Evolutionary conservation across 148 eudicot genomes (phyloP).

Genomic region (Rhododendron mucronatum): DNA sequence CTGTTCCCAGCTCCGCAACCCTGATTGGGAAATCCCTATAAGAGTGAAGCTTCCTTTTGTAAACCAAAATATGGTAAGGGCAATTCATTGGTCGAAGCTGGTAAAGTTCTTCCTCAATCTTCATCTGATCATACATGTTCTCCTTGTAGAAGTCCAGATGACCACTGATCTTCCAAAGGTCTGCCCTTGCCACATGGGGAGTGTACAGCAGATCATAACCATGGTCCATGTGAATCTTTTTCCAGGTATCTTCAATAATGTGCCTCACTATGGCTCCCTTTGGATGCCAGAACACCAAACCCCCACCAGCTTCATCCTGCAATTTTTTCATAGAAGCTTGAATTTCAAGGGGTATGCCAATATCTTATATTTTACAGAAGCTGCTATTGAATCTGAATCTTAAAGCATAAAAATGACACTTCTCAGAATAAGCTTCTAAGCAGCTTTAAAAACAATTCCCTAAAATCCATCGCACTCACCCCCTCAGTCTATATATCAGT

Average conservation of each 20-base stretch:
- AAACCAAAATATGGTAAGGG: conserved; percentile 91
- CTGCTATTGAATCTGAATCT: not conserved
- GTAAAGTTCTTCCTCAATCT: conserved; percentile 89
- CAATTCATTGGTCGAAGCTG: conserved; percentile 99
- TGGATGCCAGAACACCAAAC: conserved; percentile 99
- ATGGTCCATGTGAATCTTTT: conserved; percentile 71
- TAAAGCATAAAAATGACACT: not conserved
- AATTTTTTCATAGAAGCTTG: conserved; percentile 12
- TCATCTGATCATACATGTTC: conserved; percentile 96
- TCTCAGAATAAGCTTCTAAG: not conserved
- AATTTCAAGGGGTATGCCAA: not conserved
- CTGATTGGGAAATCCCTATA: conserved; percentile 91
- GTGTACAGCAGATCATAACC: conserved; percentile 91
- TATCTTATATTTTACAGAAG: not conserved
- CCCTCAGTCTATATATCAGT: not conserved
- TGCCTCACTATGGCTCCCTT: conserved; percentile 93
- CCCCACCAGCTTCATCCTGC: conserved; percentile 99
- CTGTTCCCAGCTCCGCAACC: conserved; percentile 98
- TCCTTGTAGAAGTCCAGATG: conserved; percentile 96
- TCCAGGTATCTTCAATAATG: conserved; percentile 93
- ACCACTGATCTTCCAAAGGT: conserved; percentile 98
- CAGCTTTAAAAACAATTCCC: not conserved
- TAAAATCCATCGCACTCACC: not conserved
- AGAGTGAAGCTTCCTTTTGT: conserved; percentile 83
- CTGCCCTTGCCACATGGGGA: conserved; percentile 98